Base-by-base conservation (phyloP, 495 filamentous ascomycete genomes). In the Aspergillus saccharolyticus region DNA sequence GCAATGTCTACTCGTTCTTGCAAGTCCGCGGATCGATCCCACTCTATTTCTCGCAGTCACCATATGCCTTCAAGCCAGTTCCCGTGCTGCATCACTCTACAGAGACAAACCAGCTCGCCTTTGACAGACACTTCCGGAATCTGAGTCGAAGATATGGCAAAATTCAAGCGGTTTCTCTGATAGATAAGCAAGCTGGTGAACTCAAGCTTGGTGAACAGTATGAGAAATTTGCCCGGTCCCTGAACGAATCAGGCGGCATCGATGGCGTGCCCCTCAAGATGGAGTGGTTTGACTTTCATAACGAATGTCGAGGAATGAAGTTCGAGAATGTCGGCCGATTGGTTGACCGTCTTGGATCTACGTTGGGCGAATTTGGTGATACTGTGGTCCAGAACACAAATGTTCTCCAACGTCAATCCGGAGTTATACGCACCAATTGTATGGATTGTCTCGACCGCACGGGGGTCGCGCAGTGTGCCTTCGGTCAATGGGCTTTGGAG, bases 371-470 rank as follows among this genome's bases (percentile, higher is more conserved):
- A 5, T 82, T 85, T 54, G 85, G 88, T 10, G 88, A 83, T 60
- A 85, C 83, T 0, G 79, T 86, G 1, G 70, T 83, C 39, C 72
- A 76, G 16, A 70, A 79, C 22, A 80, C 78, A 15, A 67, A 67
- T 9, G 79, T 84, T 7, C 61, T 76, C 19, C 69, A 73, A 25
- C 78, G 66, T 44, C 93, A 97, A 65, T 77, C 70, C 18, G 93
- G 91, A 2, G 82, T 96, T 14, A 64, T 97, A 15, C 76, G 93
- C 53, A 96, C 90, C 3, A 97, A 97, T 66, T 97, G 93, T 70
- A 97, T 97, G 93, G 93, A 97, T 65, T 97, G 93, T 62, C 80
- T 97, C 15, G 92, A 97, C 64, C 84, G 91, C 24, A 97, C 93
- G 2, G 96, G 96, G 58, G 90, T 97, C 28, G 90, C 91, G 19